Conservation (phyloP, 1,139 yeast genomes). For the Kazachstania sp. region DNA sequence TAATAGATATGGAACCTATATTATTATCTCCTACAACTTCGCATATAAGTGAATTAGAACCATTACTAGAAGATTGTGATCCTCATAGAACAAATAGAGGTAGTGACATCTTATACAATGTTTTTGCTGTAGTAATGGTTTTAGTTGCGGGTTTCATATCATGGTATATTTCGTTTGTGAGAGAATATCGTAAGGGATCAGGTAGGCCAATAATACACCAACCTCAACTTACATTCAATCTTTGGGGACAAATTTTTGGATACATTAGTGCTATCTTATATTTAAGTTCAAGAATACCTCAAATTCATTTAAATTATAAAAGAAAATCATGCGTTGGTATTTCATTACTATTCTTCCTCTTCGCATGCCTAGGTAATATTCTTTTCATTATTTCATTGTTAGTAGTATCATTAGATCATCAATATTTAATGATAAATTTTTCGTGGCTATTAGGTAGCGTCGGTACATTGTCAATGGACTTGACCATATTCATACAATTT, state of each 20-base stretch:
- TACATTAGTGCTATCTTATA: slow-evolving; percentile 85
- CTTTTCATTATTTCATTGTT: slow-evolving; percentile 82
- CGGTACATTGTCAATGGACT: slow-evolving; percentile 80
- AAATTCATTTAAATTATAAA: slow-evolving; percentile 68
- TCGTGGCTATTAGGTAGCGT: slow-evolving; percentile 91
- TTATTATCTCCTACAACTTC: slow-evolving; percentile 4
- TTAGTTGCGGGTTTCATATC: slow-evolving; percentile 54
- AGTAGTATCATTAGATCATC: slow-evolving; percentile 60
- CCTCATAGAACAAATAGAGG: background rate
- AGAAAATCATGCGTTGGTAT: slow-evolving; percentile 91
- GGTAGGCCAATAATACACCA: background rate
- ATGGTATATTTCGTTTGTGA: slow-evolving; percentile 62
- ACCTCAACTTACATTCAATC: slow-evolving; percentile 48
- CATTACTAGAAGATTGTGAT: slow-evolving; percentile 8
- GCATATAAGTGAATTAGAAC: slow-evolving; percentile 3
- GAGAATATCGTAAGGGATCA: slow-evolving; percentile 9
- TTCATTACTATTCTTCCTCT: slow-evolving; percentile 79
- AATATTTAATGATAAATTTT: slow-evolving; percentile 68
- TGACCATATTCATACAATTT: slow-evolving; percentile 78
- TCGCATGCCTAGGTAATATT: slow-evolving; percentile 87
- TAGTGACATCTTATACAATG: slow-evolving; percentile 34
- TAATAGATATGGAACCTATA: slow-evolving; percentile 1
- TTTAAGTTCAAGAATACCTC: slow-evolving; percentile 85
- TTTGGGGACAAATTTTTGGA: slow-evolving; percentile 80
- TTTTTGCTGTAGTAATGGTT: slow-evolving; percentile 60